Evolutionary conservation across 108 stramenopile species (phyloP), one percentile per base, ranked within the genome.

Genomic region (Fistulifera pelliculosa): DNA sequence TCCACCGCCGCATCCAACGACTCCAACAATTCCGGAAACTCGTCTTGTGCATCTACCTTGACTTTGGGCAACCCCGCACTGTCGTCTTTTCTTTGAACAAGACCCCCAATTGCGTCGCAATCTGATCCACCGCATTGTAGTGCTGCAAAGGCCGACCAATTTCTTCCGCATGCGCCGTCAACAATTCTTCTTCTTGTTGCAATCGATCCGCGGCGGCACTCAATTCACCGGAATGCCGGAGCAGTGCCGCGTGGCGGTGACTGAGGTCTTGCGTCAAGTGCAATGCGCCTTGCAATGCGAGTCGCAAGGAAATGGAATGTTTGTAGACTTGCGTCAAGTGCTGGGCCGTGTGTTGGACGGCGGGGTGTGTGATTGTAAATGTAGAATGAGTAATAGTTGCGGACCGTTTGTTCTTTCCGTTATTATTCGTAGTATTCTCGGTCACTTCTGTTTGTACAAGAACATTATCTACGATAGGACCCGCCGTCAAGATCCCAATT

Each of bases 181-280:
- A 56, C 38, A 80, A 26, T 39, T 48, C 71, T 51, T 85, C 81
- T 71, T 92, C 86, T 47, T 77, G 73, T 49, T 88, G 86, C 40
- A 92, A 66, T 41, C 86, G 74, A 71, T 92, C 90, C n/a, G 86
- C 86, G n/a, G 90, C 85, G 4, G 86, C 82, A 8, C 79, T 81
- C 2, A 92, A 65, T 64, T 92, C 90, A 26, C 83, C 81, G 8
- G 86, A 86, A 68, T 88, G 90, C 21, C 75, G 70, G 28, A 92
- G 61, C 19, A 92, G 53, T 14, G 80, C 80, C 24, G 86, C 74
- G 61, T 92, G 90, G 14, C 86, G 83, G 47, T 73, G 68, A 23
- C 79, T 76, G 48, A 92, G 74, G 50, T 87, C 84, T 49, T 83
- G 62, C 31, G 80, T 79, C 57, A 92, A 79, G 54, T 79, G 83